These are phyloP conservation scores for Gentiana straminea DNA, from an alignment of 257 asterid genomes.

Conservation along the genomic window DNA sequence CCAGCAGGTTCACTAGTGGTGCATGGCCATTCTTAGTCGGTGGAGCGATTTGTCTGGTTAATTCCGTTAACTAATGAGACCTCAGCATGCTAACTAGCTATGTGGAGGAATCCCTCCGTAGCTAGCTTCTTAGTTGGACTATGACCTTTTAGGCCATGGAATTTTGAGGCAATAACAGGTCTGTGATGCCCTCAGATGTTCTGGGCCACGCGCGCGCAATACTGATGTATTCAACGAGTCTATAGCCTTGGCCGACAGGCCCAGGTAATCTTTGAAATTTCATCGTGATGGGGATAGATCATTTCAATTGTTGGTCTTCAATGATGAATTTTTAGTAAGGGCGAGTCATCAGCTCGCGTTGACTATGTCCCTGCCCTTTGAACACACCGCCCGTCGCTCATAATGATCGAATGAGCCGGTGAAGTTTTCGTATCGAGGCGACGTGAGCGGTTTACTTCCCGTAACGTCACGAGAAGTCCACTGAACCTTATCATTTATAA, in stretches of 20 bases:
- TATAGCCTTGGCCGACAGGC: conserved; percentile 58
- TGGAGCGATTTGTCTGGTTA: conserved; percentile 3
- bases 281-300: conserved; percentile 35
- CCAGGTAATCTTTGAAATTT: conserved; percentile 52
- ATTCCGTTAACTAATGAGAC: conserved; percentile 1
- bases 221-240: conserved; percentile 41
- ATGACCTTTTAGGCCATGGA: background rate
- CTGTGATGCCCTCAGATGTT: too few relatives aligned
- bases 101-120: background rate
- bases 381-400: too few relatives aligned
- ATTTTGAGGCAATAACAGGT: background rate
- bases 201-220: conserved; percentile 32
- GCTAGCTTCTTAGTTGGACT: conserved; percentile 2
- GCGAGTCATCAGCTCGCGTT: background rate
- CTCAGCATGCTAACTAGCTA: background rate
- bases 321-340: conserved; percentile 9
- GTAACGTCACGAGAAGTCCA: too few relatives aligned
- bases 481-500: too few relatives aligned
- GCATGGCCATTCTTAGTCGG: conserved; percentile 2
- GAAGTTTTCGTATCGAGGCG: too few relatives aligned
- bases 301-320: conserved; percentile 7
- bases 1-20: background rate
- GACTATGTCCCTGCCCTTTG: too few relatives aligned
- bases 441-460: too few relatives aligned
- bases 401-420: too few relatives aligned